These are phyloP conservation scores for Aegilops umbellulata DNA, from an alignment of 176 grass and related monocot genomes.

Conservation along the genomic window DNA sequence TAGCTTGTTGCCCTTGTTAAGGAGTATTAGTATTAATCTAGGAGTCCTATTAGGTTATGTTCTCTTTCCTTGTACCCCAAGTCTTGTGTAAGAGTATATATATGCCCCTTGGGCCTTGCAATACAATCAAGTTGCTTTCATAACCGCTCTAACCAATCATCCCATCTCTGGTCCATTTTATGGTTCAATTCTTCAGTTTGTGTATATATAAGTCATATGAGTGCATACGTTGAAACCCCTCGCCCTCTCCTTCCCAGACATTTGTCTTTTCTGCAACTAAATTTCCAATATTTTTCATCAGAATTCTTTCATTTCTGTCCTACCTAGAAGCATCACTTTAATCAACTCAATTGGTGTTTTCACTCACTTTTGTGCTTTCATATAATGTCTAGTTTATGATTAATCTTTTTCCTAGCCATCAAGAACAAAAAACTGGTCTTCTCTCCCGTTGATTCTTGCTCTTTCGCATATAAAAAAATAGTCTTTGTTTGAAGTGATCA, in stretches of 20 bases:
- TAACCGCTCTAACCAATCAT: neutral
- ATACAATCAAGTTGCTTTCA: too few relatives aligned
- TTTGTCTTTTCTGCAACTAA: neutral
- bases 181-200: too few relatives aligned
- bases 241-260: neutral
- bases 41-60: too few relatives aligned
- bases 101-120: too few relatives aligned
- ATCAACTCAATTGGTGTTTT: neutral
- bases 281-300: neutral
- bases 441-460: neutral
- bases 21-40: too few relatives aligned
- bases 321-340: neutral
- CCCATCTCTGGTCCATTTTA: neutral
- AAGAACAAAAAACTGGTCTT: neutral
- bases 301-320: neutral
- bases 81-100: too few relatives aligned
- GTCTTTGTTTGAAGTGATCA: neutral
- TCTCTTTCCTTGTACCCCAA: too few relatives aligned
- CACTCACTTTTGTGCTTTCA: neutral
- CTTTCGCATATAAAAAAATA: neutral
- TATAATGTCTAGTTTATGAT: neutral
- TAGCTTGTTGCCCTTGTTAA: too few relatives aligned
- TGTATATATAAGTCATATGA: neutral
- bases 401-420: neutral
- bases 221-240: neutral